Percentiles rank a stretch among this genome's conserved stretches.
phyloP scores from a whole-genome alignment of 305 asterid genomes.

The Fraxinus dipetala region DNA sequence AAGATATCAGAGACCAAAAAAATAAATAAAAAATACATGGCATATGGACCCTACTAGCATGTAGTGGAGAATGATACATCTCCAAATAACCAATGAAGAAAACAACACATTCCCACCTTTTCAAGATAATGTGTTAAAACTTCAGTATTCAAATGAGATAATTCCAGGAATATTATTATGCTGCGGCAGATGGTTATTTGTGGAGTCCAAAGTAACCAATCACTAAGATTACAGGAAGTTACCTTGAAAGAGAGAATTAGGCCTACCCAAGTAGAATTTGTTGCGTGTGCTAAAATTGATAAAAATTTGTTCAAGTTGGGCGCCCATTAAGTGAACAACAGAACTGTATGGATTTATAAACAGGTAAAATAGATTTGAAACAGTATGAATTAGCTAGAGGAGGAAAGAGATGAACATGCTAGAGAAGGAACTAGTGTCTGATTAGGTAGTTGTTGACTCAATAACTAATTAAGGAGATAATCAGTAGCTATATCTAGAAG shows the following conservation, averaged over 20 bases:
- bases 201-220: conserved; percentile 5
- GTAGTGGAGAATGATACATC: conserved; percentile 33
- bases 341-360: background rate
- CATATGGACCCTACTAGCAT: conserved; percentile 20
- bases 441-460: background rate
- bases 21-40: conserved; percentile 8
- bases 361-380: background rate
- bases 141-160: background rate
- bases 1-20: background rate
- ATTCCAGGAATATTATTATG: conserved; percentile 20
- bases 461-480: background rate
- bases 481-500: background rate
- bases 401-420: background rate
- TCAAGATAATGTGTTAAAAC: background rate
- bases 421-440: background rate
- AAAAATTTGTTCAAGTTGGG: background rate
- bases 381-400: background rate
- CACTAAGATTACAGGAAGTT: conserved; percentile 18
- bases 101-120: conserved; percentile 21
- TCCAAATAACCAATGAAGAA: conserved; percentile 24
- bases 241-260: background rate
- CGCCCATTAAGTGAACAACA: background rate
- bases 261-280: background rate
- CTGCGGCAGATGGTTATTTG: background rate
- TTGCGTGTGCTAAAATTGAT: background rate